A percentile compares a stretch with the other conserved stretches of the same genome.
Conservation (phyloP, 2,329 filamentous ascomycete genomes). For the Apiospora arundinis region DNA sequence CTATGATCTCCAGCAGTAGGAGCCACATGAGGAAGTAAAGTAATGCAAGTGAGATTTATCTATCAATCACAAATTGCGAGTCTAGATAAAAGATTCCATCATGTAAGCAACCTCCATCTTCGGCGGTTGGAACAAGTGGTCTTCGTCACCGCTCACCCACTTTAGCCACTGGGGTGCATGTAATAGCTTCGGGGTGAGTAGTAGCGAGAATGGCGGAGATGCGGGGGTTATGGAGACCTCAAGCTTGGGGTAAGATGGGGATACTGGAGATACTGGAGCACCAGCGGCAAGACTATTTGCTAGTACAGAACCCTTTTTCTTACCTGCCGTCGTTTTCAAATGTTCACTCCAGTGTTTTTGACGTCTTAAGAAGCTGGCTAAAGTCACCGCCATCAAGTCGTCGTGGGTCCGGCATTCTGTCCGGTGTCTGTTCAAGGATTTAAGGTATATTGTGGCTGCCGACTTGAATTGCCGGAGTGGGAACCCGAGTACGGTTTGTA, state of each 20-base stretch:
- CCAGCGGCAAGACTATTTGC: neutral
- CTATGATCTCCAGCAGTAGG: neutral
- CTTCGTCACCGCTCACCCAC: neutral
- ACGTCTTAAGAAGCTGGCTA: neutral
- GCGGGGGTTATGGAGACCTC: constrained; percentile 14
- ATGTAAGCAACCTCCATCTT: neutral
- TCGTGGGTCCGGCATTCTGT: neutral
- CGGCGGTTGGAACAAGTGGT: neutral
- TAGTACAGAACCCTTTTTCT: neutral
- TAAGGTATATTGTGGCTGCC: neutral
- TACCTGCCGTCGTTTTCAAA: too few species aligned
- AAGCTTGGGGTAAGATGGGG: neutral
- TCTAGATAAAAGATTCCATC: neutral
- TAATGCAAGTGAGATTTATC: neutral
- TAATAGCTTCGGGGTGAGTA: constrained; percentile 1
- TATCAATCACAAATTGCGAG: neutral
- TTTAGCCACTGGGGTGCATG: neutral
- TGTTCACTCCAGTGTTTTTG: neutral
- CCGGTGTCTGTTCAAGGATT: neutral
- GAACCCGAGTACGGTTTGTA: neutral
- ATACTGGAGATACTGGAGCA: constrained; percentile 2
- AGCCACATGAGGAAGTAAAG: neutral
- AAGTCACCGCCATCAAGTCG: neutral
- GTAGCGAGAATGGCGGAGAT: constrained; percentile 6
- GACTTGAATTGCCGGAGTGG: neutral